Evolutionary conservation across 768 basidiomycete species (phyloP), one percentile per base, ranked within the genome.

Genomic region (Rhodotorula taiwanensis): DNA sequence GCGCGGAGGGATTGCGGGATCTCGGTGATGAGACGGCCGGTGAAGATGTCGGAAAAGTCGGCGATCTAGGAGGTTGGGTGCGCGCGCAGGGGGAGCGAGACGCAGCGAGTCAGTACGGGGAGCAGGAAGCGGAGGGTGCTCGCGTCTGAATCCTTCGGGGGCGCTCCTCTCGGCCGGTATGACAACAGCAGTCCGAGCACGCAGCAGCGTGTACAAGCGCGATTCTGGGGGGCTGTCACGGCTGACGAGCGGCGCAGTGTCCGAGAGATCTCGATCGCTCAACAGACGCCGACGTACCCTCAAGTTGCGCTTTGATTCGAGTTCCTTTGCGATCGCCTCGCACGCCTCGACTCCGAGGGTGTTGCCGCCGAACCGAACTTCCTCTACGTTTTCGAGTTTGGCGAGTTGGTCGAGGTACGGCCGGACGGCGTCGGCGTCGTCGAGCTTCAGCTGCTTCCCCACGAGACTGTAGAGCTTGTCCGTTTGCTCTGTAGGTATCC

Each of bases 31-130:
- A 95, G 82, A 68, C 94, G 88, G 58, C 93, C 89, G 4, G 94
- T 97, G 79, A 99, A 99, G 77, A 99, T 93, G 78, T 97, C 94
- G 34, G 90, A 87, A 69, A 97, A 88, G 79, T 98, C 86, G 70
- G 93, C 94, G 62, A 94, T 79, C 95, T 98, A 74, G 18, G 13
- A n/a, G n/a, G n/a, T n/a, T n/a, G 36, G 16, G 33, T 20, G 27
- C 27, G 23, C 7, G 27, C 31, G 34, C 20, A 34, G 50, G 42
- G 45, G 34, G 5, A 23, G n/a, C n/a, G n/a, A n/a, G n/a, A n/a
- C n/a, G n/a, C 25, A 21, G 31, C 14, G n/a, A 15, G 47, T 54
- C 25, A 14, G 13, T 27, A 15, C 21, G 21, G 36, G 2, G 42
- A 20, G 18, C 23, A n/a, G 9, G 31, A n/a, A 5, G 54, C 0